These are phyloP conservation scores for Capsella rubella DNA, from an alignment of 441 rosid species.

Conservation along the genomic window DNA sequence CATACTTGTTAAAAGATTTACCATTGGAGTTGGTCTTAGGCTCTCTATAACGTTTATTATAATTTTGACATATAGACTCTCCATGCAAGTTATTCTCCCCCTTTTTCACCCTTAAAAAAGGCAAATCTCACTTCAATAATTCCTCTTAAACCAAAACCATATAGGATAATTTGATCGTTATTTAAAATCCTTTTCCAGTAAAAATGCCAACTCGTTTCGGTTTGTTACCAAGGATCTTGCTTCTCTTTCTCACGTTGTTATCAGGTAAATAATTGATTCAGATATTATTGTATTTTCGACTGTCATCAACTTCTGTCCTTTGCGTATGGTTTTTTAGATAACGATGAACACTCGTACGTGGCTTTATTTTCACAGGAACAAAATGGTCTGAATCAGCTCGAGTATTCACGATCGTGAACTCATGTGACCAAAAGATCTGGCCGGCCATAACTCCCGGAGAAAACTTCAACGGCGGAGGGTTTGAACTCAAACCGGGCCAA, in stretches of 20 bases:
- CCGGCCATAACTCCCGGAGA: constrained; percentile 87
- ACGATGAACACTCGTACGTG: background rate
- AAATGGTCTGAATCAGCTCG: constrained; percentile 52
- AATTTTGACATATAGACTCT: constrained; percentile 18
- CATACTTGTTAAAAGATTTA: too few species aligned
- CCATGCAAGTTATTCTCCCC: constrained; percentile 42
- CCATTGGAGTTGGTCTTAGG: too few species aligned
- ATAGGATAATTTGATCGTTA: background rate
- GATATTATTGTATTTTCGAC: background rate
- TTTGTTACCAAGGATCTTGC: constrained; percentile 44
- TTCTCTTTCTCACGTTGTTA: constrained; percentile 45
- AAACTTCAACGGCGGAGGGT: constrained; percentile 76
- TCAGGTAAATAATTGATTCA: constrained; percentile 51
- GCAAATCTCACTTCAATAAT: constrained; percentile 17
- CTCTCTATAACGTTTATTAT: constrained; percentile 1
- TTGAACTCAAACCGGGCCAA: constrained; percentile 67
- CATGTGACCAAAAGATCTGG: constrained; percentile 79
- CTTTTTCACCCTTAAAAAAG: constrained; percentile 13
- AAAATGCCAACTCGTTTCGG: constrained; percentile 48
- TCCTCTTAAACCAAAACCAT: constrained; percentile 10
- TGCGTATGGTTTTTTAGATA: background rate
- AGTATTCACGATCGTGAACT: constrained; percentile 75
- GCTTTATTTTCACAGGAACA: constrained; percentile 47
- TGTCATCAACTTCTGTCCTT: background rate
- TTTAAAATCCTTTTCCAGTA: background rate